These are phyloP conservation scores for Trichopus zeylanicus DNA, from an alignment of 116 monocot species.

Conservation along the genomic window DNA sequence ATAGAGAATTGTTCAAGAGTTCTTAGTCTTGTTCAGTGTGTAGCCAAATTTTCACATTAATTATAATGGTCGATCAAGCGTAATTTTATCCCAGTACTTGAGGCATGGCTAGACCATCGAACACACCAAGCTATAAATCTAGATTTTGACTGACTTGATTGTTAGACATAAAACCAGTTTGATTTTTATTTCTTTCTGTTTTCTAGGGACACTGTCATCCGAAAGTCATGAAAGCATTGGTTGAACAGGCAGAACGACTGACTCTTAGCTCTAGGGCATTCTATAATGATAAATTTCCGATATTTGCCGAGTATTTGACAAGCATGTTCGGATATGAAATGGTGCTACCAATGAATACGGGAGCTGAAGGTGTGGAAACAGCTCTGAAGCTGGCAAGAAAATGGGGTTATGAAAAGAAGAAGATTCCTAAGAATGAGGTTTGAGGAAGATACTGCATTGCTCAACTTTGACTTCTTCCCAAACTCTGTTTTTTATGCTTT, in stretches of 20 bases:
- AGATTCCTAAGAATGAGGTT: slow-evolving; percentile 88
- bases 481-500: not conserved
- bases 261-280: slow-evolving; percentile 98
- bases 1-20: not conserved
- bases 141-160: not conserved
- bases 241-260: slow-evolving; percentile 74
- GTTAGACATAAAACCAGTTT: not conserved
- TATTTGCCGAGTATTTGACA: slow-evolving; percentile 70
- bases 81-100: not conserved
- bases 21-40: not conserved
- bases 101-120: not conserved
- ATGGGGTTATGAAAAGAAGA: slow-evolving; percentile 98
- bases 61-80: not conserved
- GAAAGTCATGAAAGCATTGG: slow-evolving; percentile 73
- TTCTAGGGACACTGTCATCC: slow-evolving; percentile 93
- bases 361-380: slow-evolving; percentile 96
- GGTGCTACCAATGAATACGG: slow-evolving; percentile 97
- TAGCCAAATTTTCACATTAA: not conserved
- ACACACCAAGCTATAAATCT: not conserved
- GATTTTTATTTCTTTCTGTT: slow-evolving; percentile 2
- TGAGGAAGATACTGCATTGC: not conserved
- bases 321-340: slow-evolving; percentile 87
- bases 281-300: slow-evolving; percentile 91
- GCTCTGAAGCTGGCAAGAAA: slow-evolving; percentile 89
- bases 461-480: not conserved